Evolutionary conservation across 257 asterid species (phyloP).

Genomic region (Buddleja alternifolia): DNA sequence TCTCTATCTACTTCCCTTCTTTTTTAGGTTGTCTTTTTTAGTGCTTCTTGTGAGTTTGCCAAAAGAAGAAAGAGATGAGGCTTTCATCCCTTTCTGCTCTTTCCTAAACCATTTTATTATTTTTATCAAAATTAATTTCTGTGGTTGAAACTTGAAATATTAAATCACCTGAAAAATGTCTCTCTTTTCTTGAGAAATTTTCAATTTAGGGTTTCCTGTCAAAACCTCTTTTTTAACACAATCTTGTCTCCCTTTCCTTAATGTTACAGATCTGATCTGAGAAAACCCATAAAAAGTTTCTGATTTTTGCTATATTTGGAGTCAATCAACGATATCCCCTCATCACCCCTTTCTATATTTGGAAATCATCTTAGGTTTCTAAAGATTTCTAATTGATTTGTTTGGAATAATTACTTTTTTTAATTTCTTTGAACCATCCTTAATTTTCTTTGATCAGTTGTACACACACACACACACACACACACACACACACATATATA

Average conservation of each 20-base stretch:
- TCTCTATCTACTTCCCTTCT: background rate
- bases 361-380: conserved; percentile 27
- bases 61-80: conserved; percentile 35
- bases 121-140: background rate
- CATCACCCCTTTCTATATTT: conserved; percentile 16
- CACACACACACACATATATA: background rate
- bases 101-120: background rate
- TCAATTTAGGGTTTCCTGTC: conserved; percentile 28
- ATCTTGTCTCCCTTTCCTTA: conserved; percentile 10
- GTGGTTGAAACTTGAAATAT: conserved; percentile 8
- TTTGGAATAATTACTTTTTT: conserved; percentile 3
- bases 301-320: conserved; percentile 26
- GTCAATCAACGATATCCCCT: conserved; percentile 18
- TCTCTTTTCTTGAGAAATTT: background rate
- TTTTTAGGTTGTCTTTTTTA: conserved; percentile 24
- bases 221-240: background rate
- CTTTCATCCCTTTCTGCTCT: background rate
- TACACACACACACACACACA: background rate
- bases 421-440: background rate
- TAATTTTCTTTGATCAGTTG: background rate
- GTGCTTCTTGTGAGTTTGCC: conserved; percentile 25
- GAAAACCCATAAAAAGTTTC: conserved; percentile 19
- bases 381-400: background rate
- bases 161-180: conserved; percentile 5
- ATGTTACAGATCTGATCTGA: conserved; percentile 53